Evolutionary conservation across 2,329 filamentous ascomycete genomes (phyloP), one percentile per base, ranked within the genome.

Genomic region (Fusarium sororula): DNA sequence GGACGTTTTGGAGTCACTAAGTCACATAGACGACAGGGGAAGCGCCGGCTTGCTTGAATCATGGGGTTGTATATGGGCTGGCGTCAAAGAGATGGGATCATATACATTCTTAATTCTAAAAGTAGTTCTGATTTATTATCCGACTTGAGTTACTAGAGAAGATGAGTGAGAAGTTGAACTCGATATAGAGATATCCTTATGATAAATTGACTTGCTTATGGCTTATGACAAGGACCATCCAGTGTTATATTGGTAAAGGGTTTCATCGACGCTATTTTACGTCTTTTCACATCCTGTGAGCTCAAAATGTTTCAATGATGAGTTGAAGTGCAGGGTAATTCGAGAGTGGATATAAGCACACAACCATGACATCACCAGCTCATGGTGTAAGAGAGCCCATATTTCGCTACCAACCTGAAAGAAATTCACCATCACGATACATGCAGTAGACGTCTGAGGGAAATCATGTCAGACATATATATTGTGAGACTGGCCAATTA

Each of bases 381-480:
- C 42, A 50, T 47, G 53, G 54, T 48, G 51, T 62, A 70, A 60
- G 53, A 70, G 35, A 50, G n/a, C 26, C 17, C 20, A 58, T 69
- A 42, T 55, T 47, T 42, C 39, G 44, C 2, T 39, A 32, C 7
- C 12, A 39, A 54, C 26, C 15, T 30, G 28, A 15, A 37, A 51
- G n/a, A 37, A 51, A 28, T 47, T 35, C 37, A 30, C 14, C 28
- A 44, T 50, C 38, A 60, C 53, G 30, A 64, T 47, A 22, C n/a
- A 37, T 30, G 18, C 37, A 38, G 15, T 10, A 41, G 24, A 4
- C 10, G 7, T 32, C 20, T n/a, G 3, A n/a, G 20, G 7, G 7
- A 7, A 18, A 66, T 41, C 9, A 77, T 70, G 59, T 77, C 81
- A 61, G 81, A 83, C 13, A 74, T 83, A 13, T 83, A 83, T 56